These are phyloP conservation scores for Microascus cirrosus DNA, from an alignment of 2,329 filamentous ascomycete species.

Conservation along the genomic window DNA sequence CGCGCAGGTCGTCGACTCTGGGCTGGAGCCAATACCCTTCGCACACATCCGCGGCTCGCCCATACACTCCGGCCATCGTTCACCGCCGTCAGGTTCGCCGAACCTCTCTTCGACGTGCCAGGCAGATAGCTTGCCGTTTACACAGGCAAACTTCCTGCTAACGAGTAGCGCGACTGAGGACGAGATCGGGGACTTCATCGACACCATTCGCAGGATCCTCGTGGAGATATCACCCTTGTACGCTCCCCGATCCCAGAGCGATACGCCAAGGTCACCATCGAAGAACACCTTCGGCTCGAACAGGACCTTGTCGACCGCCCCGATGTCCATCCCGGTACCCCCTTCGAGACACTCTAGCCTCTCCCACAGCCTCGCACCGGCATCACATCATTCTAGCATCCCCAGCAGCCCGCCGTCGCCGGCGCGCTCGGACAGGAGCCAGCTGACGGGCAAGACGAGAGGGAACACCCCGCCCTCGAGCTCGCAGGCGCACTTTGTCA, in stretches of 20 bases:
- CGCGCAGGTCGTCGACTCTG: constrained; percentile 40
- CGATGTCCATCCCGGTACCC: neutral
- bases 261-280: neutral
- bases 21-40: constrained; percentile 8
- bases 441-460: neutral
- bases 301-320: neutral
- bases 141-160: constrained; percentile 45
- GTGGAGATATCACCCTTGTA: constrained; percentile 22
- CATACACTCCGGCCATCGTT: neutral
- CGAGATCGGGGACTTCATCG: constrained; percentile 43
- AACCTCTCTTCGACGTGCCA: constrained; percentile 9
- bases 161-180: constrained; percentile 39
- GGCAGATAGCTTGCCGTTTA: constrained; percentile 20
- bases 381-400: neutral
- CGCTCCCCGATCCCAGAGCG: neutral
- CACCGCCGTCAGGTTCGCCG: constrained; percentile 8
- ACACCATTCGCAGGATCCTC: constrained; percentile 37
- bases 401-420: neutral
- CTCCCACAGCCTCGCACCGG: neutral
- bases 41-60: neutral
- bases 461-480: neutral
- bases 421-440: neutral
- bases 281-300: neutral
- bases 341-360: neutral
- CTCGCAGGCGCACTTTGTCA: neutral